Evolutionary conservation across 805 yeast species (phyloP).

Genomic region (Kregervanrija pseudodelftensis): DNA sequence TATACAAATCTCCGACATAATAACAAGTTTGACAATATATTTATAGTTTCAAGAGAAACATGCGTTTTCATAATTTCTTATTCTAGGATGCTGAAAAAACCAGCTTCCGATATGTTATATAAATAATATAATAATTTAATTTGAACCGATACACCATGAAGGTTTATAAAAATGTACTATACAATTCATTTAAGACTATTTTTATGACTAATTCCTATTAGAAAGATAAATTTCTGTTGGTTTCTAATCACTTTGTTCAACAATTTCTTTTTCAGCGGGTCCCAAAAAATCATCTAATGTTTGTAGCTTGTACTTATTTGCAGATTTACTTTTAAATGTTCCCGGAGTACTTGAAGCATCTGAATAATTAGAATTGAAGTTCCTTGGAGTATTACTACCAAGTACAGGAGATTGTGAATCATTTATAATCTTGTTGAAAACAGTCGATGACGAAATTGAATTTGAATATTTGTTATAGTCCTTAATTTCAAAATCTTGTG

Average conservation of each 20-base stretch:
- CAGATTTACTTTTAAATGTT: not conserved
- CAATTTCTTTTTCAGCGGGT: conserved; percentile 17
- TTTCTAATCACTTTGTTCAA: conserved; percentile 12
- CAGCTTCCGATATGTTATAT: too few species aligned
- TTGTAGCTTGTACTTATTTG: conserved; percentile 47
- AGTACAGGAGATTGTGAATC: not conserved
- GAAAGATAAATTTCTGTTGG: too few species aligned
- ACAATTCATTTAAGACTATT: too few species aligned
- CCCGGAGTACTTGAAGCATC: not conserved
- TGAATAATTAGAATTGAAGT: not conserved
- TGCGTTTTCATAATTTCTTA: too few species aligned
- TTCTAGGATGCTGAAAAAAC: too few species aligned
- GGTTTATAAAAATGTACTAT: too few species aligned
- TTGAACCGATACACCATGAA: too few species aligned
- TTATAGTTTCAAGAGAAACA: too few species aligned
- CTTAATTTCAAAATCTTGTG: conserved; percentile 29
- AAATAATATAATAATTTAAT: too few species aligned
- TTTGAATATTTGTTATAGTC: conserved; percentile 31
- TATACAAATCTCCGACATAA: too few species aligned
- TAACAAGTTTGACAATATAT: too few species aligned
- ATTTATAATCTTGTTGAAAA: not conserved
- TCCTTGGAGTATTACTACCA: not conserved
- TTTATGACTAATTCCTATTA: too few species aligned
- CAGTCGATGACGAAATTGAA: conserved; percentile 12
- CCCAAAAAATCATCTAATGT: conserved; percentile 80